Conservation (phyloP, 1,284 basidiomycete genomes). For the Takashimella koratensis region DNA sequence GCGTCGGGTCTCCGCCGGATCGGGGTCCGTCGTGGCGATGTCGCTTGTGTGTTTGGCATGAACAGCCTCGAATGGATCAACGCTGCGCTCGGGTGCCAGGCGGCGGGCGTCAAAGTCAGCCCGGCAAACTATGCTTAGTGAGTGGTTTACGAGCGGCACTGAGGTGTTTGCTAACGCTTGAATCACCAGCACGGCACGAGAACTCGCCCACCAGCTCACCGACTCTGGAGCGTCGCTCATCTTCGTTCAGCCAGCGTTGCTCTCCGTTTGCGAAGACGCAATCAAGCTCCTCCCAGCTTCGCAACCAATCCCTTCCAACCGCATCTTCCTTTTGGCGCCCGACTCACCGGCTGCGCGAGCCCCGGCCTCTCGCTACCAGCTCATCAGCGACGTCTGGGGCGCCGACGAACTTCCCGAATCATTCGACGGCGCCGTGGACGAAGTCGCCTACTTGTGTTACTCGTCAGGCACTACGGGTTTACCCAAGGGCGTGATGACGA, state of each 20-base stretch:
- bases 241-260: conserved; percentile 56
- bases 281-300: conserved; percentile 13
- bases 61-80: conserved; percentile 65
- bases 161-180: conserved; percentile 46
- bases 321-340: conserved; percentile 32
- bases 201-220: conserved; percentile 46
- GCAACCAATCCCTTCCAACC: conserved; percentile 8
- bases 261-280: conserved; percentile 41
- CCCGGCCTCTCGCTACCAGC: conserved; percentile 8
- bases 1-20: conserved; percentile 54
- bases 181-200: conserved; percentile 32
- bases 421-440: conserved; percentile 8
- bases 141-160: conserved; percentile 52
- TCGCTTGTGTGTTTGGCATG: conserved; percentile 41
- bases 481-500: conserved; percentile 54
- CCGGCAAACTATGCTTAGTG: conserved; percentile 44
- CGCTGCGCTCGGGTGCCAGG: conserved; percentile 56
- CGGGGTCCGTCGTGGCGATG: conserved; percentile 34
- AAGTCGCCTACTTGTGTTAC: conserved; percentile 56
- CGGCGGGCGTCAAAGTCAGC: conserved; percentile 32
- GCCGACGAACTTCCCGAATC: conserved; percentile 4
- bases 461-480: conserved; percentile 58
- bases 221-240: conserved; percentile 58
- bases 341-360: conserved; percentile 14
- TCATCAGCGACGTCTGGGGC: conserved; percentile 11